Percentiles rank a stretch among this genome's conserved stretches.
These are phyloP conservation scores for Neurospora crassa DNA, from an alignment of 2,329 filamentous ascomycete species.

Conservation along the genomic window DNA sequence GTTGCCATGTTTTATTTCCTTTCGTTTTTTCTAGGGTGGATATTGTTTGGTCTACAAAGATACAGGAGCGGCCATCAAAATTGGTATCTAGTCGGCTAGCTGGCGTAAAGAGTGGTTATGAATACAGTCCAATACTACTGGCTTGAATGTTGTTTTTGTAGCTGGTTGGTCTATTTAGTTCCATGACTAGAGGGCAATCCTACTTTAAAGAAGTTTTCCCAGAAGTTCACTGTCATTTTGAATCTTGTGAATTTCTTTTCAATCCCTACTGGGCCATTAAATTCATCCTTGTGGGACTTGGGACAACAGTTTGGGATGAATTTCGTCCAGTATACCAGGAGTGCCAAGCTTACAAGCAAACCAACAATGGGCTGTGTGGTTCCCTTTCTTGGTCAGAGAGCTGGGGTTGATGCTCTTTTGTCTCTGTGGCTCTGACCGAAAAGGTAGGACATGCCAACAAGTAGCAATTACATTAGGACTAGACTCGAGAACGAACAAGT, in stretches of 20 bases:
- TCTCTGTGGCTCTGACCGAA: neutral
- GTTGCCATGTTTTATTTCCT: neutral
- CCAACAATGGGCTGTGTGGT: no score
- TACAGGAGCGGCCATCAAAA: neutral
- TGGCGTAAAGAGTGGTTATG: neutral
- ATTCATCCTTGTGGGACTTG: no score
- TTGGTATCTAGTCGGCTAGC: neutral
- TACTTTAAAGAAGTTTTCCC: no score
- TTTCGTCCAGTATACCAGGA: no score
- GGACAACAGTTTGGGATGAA: no score
- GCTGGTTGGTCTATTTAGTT: no score
- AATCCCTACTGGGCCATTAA: no score
- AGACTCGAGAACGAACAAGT: neutral
- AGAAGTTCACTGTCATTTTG: no score
- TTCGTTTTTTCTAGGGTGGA: neutral
- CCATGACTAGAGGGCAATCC: no score
- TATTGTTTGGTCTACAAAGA: neutral
- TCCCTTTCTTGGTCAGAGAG: neutral
- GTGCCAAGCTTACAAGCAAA: no score
- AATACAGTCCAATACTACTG: neutral
- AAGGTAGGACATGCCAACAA: neutral
- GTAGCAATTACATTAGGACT: neutral
- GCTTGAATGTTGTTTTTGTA: neutral
- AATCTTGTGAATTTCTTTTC: no score
- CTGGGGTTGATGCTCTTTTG: neutral